Base-by-base conservation (phyloP, 768 basidiomycete species). In the Stropharia rugosoannulata region DNA sequence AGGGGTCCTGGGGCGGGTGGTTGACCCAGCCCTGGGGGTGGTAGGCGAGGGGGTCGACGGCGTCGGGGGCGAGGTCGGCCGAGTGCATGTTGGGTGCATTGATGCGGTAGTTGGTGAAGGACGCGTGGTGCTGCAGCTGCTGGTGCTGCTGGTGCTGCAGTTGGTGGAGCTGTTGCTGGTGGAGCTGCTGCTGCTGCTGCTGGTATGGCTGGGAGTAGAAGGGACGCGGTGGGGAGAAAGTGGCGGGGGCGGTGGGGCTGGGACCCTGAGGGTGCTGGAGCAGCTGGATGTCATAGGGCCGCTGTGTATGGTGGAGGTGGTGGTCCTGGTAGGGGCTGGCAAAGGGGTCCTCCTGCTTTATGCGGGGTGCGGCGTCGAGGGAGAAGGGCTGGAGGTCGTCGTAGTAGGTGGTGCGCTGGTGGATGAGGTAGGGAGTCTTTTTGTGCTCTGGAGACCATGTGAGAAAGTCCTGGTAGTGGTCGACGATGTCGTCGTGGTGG, bases 311-410 rank as follows among this genome's bases (percentile, higher is more conserved):
- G n/a, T n/a, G n/a, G n/a, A n/a, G n/a, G n/a, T n/a, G 55, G 49
- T 7, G 3, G 49, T 50, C 36, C 3, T 16, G 13, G 48, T 37
- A 32, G 12, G 48, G 10, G 16, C 29, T 16, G 1, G 42, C 13
- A 6, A 43, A 55, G 40, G 58, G 36, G 16, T 68, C 66, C 53
- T 68, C 65, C 55, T 66, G 63, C 58, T 66, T 66, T 57, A 65
- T 62, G 59, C 63, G 64, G 51, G 63, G 63, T 18, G 59, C 35
- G 43, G 57, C 36, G 10, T 9, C 49, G 49, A 15, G 22, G 19
- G 19, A 18, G 2, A 19, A 25, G 44, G n/a, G 22, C 22, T 22
- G 22, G 29, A 35, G 39, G 25, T 32, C 43, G 8, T 41, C 42
- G 51, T 29, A 51, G 16, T 18, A 19, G 47, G 9, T 38, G 4